Percentiles rank a stretch among this genome's conserved stretches.
Evolutionary conservation across 495 filamentous ascomycete genomes (phyloP).

Genomic region (Letharia lupina): DNA sequence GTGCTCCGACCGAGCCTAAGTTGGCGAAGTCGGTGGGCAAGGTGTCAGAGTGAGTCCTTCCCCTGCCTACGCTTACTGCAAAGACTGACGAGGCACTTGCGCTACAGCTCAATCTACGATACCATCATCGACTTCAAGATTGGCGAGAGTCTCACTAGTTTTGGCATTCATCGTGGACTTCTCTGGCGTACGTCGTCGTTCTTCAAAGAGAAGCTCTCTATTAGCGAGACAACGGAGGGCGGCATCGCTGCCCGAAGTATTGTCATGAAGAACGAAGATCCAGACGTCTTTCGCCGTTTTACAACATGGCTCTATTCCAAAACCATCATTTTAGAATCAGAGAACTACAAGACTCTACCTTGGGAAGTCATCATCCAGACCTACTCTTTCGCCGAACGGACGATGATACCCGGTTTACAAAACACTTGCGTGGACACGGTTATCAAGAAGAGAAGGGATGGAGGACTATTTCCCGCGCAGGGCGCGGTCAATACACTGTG

Average conservation of each 20-base stretch:
- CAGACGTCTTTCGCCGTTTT: slow-evolving; percentile 7
- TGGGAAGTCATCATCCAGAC: slow-evolving; percentile 7
- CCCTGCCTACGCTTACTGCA: too few relatives aligned
- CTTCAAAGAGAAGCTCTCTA: neutral
- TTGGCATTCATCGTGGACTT: slow-evolving; percentile 5
- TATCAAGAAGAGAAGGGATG: slow-evolving; percentile 3
- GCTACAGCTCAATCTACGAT: neutral
- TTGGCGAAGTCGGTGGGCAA: neutral
- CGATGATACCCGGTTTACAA: neutral
- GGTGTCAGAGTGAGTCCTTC: neutral
- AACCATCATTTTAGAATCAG: neutral
- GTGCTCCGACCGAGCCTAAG: neutral
- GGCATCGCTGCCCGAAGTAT: neutral
- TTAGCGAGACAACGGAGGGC: neutral
- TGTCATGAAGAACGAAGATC: slow-evolving; percentile 1
- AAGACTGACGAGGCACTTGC: neutral
- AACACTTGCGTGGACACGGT: slow-evolving; percentile 9
- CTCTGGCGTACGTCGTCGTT: neutral
- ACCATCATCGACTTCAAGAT: slow-evolving; percentile 4
- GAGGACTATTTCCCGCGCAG: neutral
- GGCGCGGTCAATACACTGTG: neutral
- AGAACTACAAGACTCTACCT: neutral
- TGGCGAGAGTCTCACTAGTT: neutral
- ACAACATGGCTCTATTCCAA: slow-evolving; percentile 11
- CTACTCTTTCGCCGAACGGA: slow-evolving; percentile 11